A percentile compares a stretch with the other conserved stretches of the same genome.
phyloP scores from a whole-genome alignment of 805 yeast species.

The Lipomyces spencermartinsiae region DNA sequence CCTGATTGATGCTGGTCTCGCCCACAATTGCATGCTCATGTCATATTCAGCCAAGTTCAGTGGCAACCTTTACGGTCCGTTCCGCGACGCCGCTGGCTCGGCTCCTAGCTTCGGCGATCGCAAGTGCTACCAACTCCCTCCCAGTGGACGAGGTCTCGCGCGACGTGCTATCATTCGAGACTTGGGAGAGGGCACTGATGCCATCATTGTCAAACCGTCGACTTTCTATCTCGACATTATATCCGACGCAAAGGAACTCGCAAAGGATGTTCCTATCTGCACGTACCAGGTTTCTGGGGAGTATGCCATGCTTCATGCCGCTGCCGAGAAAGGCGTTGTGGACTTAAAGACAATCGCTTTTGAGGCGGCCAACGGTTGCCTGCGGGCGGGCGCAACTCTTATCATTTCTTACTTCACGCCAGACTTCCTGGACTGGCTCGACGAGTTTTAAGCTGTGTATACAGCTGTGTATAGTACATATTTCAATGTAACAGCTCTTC shows the following conservation, averaged over 20 bases:
- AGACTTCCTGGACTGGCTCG: slow-evolving; percentile 92
- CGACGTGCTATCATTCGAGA: slow-evolving; percentile 89
- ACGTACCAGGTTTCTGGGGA: slow-evolving; percentile 98
- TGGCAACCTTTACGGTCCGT: slow-evolving; percentile 93
- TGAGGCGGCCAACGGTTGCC: slow-evolving; percentile 87
- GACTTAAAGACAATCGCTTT: slow-evolving; percentile 79
- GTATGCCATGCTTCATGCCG: slow-evolving; percentile 97
- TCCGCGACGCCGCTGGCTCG: slow-evolving; percentile 96
- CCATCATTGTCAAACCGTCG: slow-evolving; percentile 92
- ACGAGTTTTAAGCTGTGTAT: slow-evolving; percentile 41
- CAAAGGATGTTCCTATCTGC: slow-evolving; percentile 85
- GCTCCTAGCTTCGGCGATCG: slow-evolving; percentile 90
- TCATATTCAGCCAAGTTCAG: slow-evolving; percentile 94
- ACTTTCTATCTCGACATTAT: slow-evolving; percentile 93
- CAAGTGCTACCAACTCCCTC: slow-evolving; percentile 89
- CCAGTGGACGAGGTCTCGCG: slow-evolving; percentile 92
- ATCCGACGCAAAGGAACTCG: slow-evolving; percentile 82
- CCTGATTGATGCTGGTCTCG: slow-evolving; percentile 76
- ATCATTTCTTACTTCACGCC: slow-evolving; percentile 94
- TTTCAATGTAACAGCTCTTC: not conserved
- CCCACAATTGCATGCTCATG: slow-evolving; percentile 87
- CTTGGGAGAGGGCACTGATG: slow-evolving; percentile 92
- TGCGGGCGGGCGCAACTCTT: slow-evolving; percentile 94
- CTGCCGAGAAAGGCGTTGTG: slow-evolving; percentile 92
- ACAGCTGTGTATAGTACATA: not conserved